These are phyloP conservation scores for Musa balbisiana DNA, from an alignment of 202 grass and related monocot genomes.

Conservation along the genomic window DNA sequence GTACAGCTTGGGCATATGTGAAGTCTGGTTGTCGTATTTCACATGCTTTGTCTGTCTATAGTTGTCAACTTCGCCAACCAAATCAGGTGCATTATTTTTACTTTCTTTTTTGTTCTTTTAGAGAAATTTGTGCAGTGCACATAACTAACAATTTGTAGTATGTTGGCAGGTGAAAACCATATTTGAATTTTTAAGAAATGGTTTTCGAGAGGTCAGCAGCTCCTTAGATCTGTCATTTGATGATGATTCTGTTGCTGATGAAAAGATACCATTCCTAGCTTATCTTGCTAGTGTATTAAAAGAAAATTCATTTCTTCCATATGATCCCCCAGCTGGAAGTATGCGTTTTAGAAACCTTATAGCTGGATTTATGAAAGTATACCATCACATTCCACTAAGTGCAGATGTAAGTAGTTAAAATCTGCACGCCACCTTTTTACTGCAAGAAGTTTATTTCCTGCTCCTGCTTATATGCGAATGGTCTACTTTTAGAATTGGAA, in stretches of 20 bases:
- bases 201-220: slow-evolving; percentile 85
- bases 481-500: background rate
- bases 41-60: slow-evolving; percentile 96
- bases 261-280: slow-evolving; percentile 93
- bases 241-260: slow-evolving; percentile 88
- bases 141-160: slow-evolving; percentile 3
- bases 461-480: background rate
- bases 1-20: slow-evolving; percentile 90
- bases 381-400: slow-evolving; percentile 77
- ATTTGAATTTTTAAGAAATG: slow-evolving; percentile 87
- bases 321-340: slow-evolving; percentile 80
- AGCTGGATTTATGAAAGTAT: slow-evolving; percentile 96
- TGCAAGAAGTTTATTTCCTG: background rate
- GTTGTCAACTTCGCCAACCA: slow-evolving; percentile 88
- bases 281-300: slow-evolving; percentile 76
- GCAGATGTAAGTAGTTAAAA: slow-evolving; percentile 51
- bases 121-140: background rate
- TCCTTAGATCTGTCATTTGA: slow-evolving; percentile 89
- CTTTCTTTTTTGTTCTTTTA: slow-evolving; percentile 20
- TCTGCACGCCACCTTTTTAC: background rate
- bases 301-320: slow-evolving; percentile 67
- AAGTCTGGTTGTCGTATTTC: slow-evolving; percentile 93
- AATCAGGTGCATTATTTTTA: slow-evolving; percentile 65
- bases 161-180: slow-evolving; percentile 83
- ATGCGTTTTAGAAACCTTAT: slow-evolving; percentile 69